Base-by-base conservation (phyloP, 2,329 filamentous ascomycete genomes). In the Talaromyces islandicus region DNA sequence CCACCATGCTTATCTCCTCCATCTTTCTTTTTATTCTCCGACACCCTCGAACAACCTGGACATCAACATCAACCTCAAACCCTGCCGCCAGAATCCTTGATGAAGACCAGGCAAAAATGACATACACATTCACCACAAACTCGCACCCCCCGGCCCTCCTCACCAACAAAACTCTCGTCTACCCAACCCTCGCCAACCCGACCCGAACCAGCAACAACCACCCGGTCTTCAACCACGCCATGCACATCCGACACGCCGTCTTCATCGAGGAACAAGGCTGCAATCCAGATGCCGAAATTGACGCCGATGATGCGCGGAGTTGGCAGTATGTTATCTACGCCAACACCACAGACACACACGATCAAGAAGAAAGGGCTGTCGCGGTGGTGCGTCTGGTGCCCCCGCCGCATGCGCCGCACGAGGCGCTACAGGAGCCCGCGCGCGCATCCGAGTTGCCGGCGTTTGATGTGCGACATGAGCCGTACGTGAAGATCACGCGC, bases 251-350 rank as follows among this genome's bases (percentile, higher is more conserved):
- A 41, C 77, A 82, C 60, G 73, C 75, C 43, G 85, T 87, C 64
- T 87, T 83, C 65, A 77, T 84, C 41, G 74, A 81, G 60, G 84
- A 86, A 69, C 85, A 87, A 64, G 73, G 77, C 24, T 79, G 84
- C 29, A 75, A 79, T 0, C 73, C 85, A 0, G 85, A 88, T 41
- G 84, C 86, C 64, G 92, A 97, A 73, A 82, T 91, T 65, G 93
- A 97, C 77, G 77, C 81, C 1, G 91, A 97, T 71, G 93, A 97
- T 72, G 66, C 82, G 0, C 84, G 90, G 38, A 88, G 86, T 66
- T 93, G 88, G 76, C 92, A 97, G 74, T 96, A 91, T 89, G 88
- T 96, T 30, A 80, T 88, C n/a, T 96, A 96, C 74, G 85, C 61
- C 1, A 10, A 7, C n/a, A 27, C 51, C 46, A 30, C n/a, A 77